Percentiles rank a stretch among this genome's conserved stretches.
Evolutionary conservation across 306 rosid species (phyloP).

Genomic region (Arachis hypogaea): DNA sequence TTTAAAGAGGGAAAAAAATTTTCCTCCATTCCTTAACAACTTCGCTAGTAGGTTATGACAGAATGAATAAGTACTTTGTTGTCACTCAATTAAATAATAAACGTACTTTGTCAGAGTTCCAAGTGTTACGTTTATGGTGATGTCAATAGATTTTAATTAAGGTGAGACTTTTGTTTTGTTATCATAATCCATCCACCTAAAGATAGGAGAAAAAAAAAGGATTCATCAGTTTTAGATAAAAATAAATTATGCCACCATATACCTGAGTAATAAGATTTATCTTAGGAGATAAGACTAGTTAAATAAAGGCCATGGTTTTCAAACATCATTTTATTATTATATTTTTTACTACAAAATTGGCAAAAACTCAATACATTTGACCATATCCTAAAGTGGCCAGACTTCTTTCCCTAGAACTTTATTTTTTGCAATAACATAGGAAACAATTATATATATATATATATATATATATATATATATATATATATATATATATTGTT

Average conservation of each 20-base stretch:
- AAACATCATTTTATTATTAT: background rate
- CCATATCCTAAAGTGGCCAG: conserved; percentile 40
- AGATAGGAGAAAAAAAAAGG: background rate
- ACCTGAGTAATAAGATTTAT: background rate
- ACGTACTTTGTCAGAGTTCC: too few relatives aligned
- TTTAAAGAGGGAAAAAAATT: background rate
- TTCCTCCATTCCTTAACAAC: background rate
- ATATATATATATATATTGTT: too few relatives aligned
- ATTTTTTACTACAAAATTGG: background rate
- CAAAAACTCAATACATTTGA: conserved; percentile 1
- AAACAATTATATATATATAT: too few relatives aligned
- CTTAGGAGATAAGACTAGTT: background rate
- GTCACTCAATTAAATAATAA: too few relatives aligned
- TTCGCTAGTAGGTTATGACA: background rate
- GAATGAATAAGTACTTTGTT: too few relatives aligned
- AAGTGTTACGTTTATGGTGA: too few relatives aligned
- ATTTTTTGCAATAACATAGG: background rate
- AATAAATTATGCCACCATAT: background rate
- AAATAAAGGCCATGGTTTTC: background rate
- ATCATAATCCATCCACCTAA: background rate
- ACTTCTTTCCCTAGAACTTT: conserved; percentile 2
- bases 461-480: too few relatives aligned
- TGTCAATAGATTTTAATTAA: background rate
- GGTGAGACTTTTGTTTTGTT: background rate
- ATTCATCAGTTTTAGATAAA: background rate